Percentiles rank a stretch among this genome's conserved stretches.
These are phyloP conservation scores for Aspergillus nanangensis DNA, from an alignment of 495 filamentous ascomycete genomes.

Conservation along the genomic window DNA sequence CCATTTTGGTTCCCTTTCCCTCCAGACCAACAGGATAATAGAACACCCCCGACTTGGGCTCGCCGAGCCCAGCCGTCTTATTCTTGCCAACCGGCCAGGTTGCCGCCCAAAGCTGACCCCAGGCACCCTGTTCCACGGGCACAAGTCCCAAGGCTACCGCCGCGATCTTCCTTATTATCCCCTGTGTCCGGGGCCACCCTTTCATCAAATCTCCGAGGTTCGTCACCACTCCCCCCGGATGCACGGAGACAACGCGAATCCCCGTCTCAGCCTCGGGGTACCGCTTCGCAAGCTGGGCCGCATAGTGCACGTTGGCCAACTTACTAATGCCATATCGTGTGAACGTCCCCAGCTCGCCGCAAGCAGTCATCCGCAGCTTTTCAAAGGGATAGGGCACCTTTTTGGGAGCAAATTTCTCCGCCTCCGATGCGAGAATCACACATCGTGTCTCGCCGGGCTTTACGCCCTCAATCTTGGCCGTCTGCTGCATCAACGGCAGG, in stretches of 20 bases:
- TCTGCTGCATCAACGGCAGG: constrained; percentile 45
- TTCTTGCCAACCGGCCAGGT: constrained; percentile 8
- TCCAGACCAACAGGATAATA: constrained; percentile 42
- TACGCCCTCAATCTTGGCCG: constrained; percentile 20
- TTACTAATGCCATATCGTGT: constrained; percentile 39
- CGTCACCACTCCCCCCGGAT: constrained; percentile 30
- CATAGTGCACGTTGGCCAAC: constrained; percentile 43
- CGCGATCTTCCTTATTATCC: not conserved
- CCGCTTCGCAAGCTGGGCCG: constrained; percentile 31
- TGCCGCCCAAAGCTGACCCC: constrained; percentile 45
- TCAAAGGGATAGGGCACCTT: constrained; percentile 47
- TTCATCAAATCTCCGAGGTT: constrained; percentile 24
- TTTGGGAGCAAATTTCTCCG: constrained; percentile 25
- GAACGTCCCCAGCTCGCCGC: constrained; percentile 9
- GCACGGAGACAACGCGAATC: constrained; percentile 18
- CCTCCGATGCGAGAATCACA: constrained; percentile 24
- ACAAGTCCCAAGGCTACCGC: not conserved
- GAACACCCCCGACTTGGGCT: constrained; percentile 34
- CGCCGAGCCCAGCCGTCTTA: constrained; percentile 1
- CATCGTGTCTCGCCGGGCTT: not conserved
- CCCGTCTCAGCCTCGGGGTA: constrained; percentile 33
- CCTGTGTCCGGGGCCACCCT: not conserved
- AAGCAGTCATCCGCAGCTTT: constrained; percentile 2
- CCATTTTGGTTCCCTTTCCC: constrained; percentile 8
- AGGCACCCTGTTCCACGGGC: not conserved